Evolutionary conservation across 2,329 filamentous ascomycete genomes (phyloP), one percentile per base, ranked within the genome.

Genomic region (Eurotiales sp.): DNA sequence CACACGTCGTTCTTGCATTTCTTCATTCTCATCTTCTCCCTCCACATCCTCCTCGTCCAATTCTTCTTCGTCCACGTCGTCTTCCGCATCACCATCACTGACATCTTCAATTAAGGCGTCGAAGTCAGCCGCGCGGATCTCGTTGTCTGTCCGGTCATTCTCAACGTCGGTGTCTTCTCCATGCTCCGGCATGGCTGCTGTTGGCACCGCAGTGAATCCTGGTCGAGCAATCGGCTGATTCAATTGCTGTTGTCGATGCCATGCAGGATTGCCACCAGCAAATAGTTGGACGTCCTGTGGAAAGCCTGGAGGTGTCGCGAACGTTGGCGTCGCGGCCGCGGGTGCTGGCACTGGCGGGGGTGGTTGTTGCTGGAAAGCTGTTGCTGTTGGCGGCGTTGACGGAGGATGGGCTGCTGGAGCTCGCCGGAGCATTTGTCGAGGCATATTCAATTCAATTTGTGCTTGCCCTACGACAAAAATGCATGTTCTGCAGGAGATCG

Each of bases 1-100:
- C 41, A 37, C 55, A 70, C 68, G 64, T 56, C 61, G 62, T 57
- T 71, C 64, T 14, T 61, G 61, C 61, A 69, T 67, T 17, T 54
- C 55, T 22, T 51, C 54, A 43, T 60, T 57, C 27, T 54, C 55
- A 7, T 53, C 57, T 2, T 59, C 59, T 14, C 53, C 56, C 10
- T 59, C 56, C 3, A 55, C 59, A 4, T 56, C 58, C 15, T 54
- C 48, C 1, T 55, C 56, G 8, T 55, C 51, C 8, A 48, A 49
- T 34, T 66, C 60, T 45, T 67, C 64, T 48, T 68, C 66, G 29
- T 52, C 45, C 23, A 56, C 60, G 42, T 66, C 64, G 50, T 68
- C 60, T 45, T 67, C 64, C 48, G 67, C 66, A 19, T 61, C 63
- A 23, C 61, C 64, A 45, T 56, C 58, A 19, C 60, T 62, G 21